Base-by-base conservation (phyloP, 176 grass and related monocot species). In the Oryza officinalis region DNA sequence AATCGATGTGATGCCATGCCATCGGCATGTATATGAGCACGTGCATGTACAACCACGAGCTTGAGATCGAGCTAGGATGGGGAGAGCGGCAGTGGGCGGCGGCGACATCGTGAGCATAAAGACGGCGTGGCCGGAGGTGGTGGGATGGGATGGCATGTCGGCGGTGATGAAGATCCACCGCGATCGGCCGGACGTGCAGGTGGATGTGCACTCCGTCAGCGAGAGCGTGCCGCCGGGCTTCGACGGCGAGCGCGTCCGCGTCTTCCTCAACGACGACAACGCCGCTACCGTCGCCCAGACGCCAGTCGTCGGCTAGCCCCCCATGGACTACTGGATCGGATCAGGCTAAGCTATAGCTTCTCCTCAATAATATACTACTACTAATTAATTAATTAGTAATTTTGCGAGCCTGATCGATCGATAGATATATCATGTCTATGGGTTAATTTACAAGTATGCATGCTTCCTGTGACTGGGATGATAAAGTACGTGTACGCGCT, bases 71-170 rank as follows among this genome's bases (percentile, higher is more conserved):
- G 23, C 8, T 9, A 23, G 23, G 14, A 44, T 3, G 40, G 78
- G 46, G 78, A 38, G 65, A n/a, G 22, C 69, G 45, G 65, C 43
- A 12, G 65, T 4, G 4, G 27, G 22, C 14, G 26, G 22, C 2
- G 28, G 10, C 6, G 44, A 72, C 1, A 47, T 47, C 4, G 17
- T 54, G 44, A 75, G 11, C 30, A 54, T 41, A 17, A 84, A 84
- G 82, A 69, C 59, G 17, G 76, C 72, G 32, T 84, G 82, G 82
- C 82, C 82, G 73, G 82, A 84, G 72, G 64, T 84, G 37, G 82
- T 84, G 46, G 82, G 64, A 27, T 67, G 44, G 71, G 43, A 9
- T 3, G 27, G 28, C 5, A 17, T 83, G 2, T 10, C 20, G 40
- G 81, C 72, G 61, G 43, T 17, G 28, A 2, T 40, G 11, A 66